A percentile compares a stretch with the other conserved stretches of the same genome.
Conservation (phyloP, 2,329 filamentous ascomycete genomes). For the Aspergillus sp. region DNA sequence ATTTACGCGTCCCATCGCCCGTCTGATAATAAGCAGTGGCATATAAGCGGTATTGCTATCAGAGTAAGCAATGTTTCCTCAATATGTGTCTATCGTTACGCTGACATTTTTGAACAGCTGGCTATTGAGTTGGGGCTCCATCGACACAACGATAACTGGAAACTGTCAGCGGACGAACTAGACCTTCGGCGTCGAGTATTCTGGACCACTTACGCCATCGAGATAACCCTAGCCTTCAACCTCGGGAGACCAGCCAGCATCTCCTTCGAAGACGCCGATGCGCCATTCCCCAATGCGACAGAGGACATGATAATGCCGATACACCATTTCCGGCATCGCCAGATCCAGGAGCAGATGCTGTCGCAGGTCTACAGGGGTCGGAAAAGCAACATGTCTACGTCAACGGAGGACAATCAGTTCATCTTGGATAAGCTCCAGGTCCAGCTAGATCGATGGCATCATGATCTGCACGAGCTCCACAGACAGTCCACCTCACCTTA, state of each 20-base stretch:
- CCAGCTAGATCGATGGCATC: conserved; percentile 1
- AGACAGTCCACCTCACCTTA: not conserved
- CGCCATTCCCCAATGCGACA: not conserved
- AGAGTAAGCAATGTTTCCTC: not conserved
- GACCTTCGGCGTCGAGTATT: conserved; percentile 2
- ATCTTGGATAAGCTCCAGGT: not conserved
- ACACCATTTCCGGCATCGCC: conserved; percentile 1
- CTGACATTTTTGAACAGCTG: not conserved
- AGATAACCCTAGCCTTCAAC: conserved; percentile 2
- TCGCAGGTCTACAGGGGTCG: not conserved
- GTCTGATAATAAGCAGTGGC: conserved; percentile 4
- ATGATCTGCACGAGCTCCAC: not conserved
- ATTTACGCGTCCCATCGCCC: conserved; percentile 3
- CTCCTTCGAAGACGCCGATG: conserved; percentile 2
- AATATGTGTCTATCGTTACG: not conserved
- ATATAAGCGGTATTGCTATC: conserved; percentile 1
- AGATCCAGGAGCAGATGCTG: conserved; percentile 3
- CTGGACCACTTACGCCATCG: conserved; percentile 3
- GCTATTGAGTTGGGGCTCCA: conserved; percentile 1
- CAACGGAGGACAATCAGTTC: not conserved
- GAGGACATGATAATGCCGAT: not conserved
- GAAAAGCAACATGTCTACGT: not conserved
- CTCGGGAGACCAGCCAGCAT: conserved; percentile 1
- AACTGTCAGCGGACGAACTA: not conserved
- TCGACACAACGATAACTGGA: conserved; percentile 1